These are phyloP conservation scores for Verticillium dahliae DNA, from an alignment of 2,329 filamentous ascomycete genomes.

Conservation along the genomic window DNA sequence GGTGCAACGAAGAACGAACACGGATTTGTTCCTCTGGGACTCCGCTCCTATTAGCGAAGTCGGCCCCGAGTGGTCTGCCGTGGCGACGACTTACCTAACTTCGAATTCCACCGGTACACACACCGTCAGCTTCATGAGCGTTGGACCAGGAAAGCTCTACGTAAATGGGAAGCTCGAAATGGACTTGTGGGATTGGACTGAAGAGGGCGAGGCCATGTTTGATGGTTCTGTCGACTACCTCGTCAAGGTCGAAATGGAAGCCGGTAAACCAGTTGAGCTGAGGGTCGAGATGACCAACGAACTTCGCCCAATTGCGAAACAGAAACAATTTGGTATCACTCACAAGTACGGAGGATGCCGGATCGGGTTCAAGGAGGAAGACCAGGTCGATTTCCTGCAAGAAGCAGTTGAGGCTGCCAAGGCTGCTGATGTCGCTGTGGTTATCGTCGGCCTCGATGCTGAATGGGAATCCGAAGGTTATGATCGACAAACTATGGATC, in stretches of 20 bases:
- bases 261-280: slow-evolving; percentile 52
- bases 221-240: slow-evolving; percentile 60
- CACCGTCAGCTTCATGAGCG: slow-evolving; percentile 61
- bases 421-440: slow-evolving; percentile 58
- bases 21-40: slow-evolving; percentile 65
- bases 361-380: slow-evolving; percentile 64
- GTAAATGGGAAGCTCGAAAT: slow-evolving; percentile 53
- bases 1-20: slow-evolving; percentile 54
- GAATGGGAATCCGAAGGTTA: slow-evolving; percentile 75
- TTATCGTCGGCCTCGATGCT: slow-evolving; percentile 63
- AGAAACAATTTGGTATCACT: slow-evolving; percentile 48
- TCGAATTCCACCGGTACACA: slow-evolving; percentile 54
- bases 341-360: slow-evolving; percentile 66
- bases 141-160: slow-evolving; percentile 57
- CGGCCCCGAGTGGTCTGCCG: slow-evolving; percentile 57
- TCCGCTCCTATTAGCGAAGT: slow-evolving; percentile 55
- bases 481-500: slow-evolving; percentile 65
- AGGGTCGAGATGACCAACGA: slow-evolving; percentile 62
- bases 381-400: slow-evolving; percentile 54
- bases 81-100: slow-evolving; percentile 54
- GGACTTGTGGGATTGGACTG: slow-evolving; percentile 64
- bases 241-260: slow-evolving; percentile 53
- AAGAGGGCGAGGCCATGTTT: slow-evolving; percentile 66
- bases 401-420: slow-evolving; percentile 57
- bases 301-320: slow-evolving; percentile 53